A percentile compares a stretch with the other conserved stretches of the same genome.
phyloP scores from a whole-genome alignment of 371 early-diverging fungal genomes.

The Vittaforma corneae region DNA sequence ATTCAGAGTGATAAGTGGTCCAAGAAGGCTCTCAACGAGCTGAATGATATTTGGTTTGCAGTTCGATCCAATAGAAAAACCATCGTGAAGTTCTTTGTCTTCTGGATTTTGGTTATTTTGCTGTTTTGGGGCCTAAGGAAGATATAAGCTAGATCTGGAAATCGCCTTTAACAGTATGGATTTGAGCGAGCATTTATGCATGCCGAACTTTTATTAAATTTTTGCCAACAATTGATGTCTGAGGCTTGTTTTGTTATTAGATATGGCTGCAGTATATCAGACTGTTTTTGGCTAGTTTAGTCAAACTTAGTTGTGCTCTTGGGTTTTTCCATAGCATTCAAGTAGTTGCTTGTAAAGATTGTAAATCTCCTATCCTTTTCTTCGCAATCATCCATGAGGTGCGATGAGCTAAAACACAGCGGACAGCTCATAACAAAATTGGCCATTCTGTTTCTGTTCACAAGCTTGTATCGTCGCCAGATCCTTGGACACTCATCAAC shows the following conservation, averaged over 20 bases:
- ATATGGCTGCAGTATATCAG: neutral
- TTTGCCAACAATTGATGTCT: neutral
- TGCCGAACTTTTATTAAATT: neutral
- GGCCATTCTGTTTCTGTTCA: neutral
- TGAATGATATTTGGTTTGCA: conserved; percentile 37
- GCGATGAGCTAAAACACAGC: neutral
- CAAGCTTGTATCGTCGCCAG: neutral
- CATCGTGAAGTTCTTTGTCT: conserved; percentile 45
- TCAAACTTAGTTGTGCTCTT: no score
- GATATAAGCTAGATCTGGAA: neutral
- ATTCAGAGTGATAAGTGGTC: conserved; percentile 20
- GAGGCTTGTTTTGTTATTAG: neutral
- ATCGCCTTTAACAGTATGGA: neutral
- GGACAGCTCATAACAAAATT: conserved; percentile 1
- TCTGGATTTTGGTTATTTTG: conserved; percentile 47
- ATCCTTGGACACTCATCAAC: neutral
- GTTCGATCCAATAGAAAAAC: conserved; percentile 27
- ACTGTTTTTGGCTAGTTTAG: no score
- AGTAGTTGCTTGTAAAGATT: conserved; percentile 4
- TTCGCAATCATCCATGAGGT: conserved; percentile 5
- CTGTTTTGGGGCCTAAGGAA: conserved; percentile 37
- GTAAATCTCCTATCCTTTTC: neutral
- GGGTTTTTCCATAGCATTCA: no score
- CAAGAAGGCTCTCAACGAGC: conserved; percentile 24
- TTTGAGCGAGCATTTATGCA: neutral